Base-by-base conservation (phyloP, 164 flowering plant genomes). In the Vitis vinifera region DNA sequence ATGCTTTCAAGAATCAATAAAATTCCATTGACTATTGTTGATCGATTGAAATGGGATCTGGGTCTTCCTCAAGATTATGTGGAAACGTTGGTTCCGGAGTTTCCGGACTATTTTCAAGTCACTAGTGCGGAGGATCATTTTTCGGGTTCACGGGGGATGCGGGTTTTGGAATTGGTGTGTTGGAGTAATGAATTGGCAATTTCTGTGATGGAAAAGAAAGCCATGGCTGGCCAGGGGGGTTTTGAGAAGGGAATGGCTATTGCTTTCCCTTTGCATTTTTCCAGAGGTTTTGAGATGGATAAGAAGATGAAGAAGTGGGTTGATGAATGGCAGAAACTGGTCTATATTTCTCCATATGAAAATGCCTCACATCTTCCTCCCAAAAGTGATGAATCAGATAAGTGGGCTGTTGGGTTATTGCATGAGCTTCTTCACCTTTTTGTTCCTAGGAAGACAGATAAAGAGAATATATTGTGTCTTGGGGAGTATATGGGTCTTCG, bases 331-430 rank as follows among this genome's bases (percentile, higher is more conserved):
- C 95, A 91, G 81, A 86, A 80, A 67, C 76, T 96, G 83, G 97
- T 97, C 3, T 96, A 96, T 74, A 71, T 91, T 65, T 91, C 98
- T 5, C 97, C 99, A 0, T 96, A 96, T 70, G 97, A 91, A 73
- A 80, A 91, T 75, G 95, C 88, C 1, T 68, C 61, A n/a, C 91
- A 93, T 82, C 78, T 93, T 47, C 31, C 75, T 0, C 79, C 90
- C 0, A 77, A 71, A 6, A 82, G 89, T 59, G 97, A 93, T 83
- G 88, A 89, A 64, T 88, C 94, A 0, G 99, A 96, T 77, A 91
- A 84, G 69, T 96, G 95, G 95, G 78, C 82, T 0, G 95, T 86
- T 29, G 93, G 85, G 0, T 77, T 96, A 10, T 71, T 96, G 71
- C 99, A 96, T 62, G 99, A 93, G 82, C 68, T 95, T 15, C 75